Conservation (phyloP, 2,329 filamentous ascomycete genomes). For the Orbilia javanica region DNA sequence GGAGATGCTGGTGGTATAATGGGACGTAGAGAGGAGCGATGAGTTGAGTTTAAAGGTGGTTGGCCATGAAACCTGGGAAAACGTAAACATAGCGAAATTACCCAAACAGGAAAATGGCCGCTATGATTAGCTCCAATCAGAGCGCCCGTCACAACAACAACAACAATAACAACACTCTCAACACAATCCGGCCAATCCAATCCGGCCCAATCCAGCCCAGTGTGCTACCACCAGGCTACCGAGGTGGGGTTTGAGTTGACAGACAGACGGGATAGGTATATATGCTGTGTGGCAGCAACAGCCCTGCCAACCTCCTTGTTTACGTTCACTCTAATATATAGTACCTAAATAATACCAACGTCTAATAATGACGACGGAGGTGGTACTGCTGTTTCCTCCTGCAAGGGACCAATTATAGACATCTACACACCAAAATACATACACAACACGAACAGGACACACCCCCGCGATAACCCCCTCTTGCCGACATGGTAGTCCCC, state of each 20-base stretch:
- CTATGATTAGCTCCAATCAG: slow-evolving; percentile 38
- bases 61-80: slow-evolving; percentile 56
- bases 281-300: not conserved
- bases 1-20: slow-evolving; percentile 21
- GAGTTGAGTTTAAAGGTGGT: slow-evolving; percentile 59
- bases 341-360: too few relatives aligned
- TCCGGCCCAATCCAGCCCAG: too few relatives aligned
- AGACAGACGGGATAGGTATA: slow-evolving; percentile 2
- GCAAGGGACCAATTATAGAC: slow-evolving; percentile 23
- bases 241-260: not conserved
- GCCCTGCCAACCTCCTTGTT: slow-evolving; percentile 17
- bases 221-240: not conserved
- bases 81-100: slow-evolving; percentile 59
- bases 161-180: slow-evolving; percentile 21
- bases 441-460: not conserved
- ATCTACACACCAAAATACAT: not conserved
- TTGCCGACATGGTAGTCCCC: too few relatives aligned
- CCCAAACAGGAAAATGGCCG: slow-evolving; percentile 45
- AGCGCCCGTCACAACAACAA: slow-evolving; percentile 32
- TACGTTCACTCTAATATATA: not conserved
- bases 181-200: not conserved
- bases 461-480: not conserved
- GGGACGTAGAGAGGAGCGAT: slow-evolving; percentile 48
- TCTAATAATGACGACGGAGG: not conserved
- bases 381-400: not conserved